These are phyloP conservation scores for Hyphopichia fennica DNA, from an alignment of 1,139 yeast genomes.

Conservation along the genomic window DNA sequence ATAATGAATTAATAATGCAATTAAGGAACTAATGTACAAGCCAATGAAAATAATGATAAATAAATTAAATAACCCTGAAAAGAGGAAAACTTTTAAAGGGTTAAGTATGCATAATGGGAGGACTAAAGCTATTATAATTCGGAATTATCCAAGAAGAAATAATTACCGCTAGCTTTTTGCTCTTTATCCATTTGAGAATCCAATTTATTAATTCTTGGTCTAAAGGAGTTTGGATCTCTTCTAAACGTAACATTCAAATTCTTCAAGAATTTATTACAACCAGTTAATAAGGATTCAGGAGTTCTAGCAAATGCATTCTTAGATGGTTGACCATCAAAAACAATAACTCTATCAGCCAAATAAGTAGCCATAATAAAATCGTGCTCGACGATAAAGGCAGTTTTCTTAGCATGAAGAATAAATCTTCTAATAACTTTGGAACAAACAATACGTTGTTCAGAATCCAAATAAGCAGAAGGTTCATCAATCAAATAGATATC, in stretches of 20 bases:
- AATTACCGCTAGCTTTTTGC: constrained; percentile 88
- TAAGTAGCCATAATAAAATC: constrained; percentile 99
- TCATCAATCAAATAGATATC: constrained; percentile 96
- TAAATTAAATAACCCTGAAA: background rate
- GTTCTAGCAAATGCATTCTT: constrained; percentile 76
- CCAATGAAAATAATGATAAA: constrained; percentile 2
- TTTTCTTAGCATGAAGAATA: constrained; percentile 92
- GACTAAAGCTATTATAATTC: constrained; percentile 19
- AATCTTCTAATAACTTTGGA: constrained; percentile 97
- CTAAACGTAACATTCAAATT: constrained; percentile 96
- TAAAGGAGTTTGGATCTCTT: constrained; percentile 96
- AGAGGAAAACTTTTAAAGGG: background rate
- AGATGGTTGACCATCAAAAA: constrained; percentile 94
- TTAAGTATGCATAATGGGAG: constrained; percentile 3
- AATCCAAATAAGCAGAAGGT: constrained; percentile 97
- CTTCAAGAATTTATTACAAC: constrained; percentile 96
- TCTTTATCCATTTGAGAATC: constrained; percentile 99
- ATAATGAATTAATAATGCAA: constrained; percentile 4
- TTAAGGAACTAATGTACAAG: constrained; percentile 5
- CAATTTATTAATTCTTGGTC: constrained; percentile 97
- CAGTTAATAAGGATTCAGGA: constrained; percentile 92
- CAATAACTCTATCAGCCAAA: constrained; percentile 97
- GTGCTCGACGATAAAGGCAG: constrained; percentile 98
- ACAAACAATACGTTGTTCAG: constrained; percentile 99
- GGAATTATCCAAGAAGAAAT: constrained; percentile 83